Evolutionary conservation across 495 filamentous ascomycete genomes (phyloP).

Genomic region (Corynascus novoguineensis): DNA sequence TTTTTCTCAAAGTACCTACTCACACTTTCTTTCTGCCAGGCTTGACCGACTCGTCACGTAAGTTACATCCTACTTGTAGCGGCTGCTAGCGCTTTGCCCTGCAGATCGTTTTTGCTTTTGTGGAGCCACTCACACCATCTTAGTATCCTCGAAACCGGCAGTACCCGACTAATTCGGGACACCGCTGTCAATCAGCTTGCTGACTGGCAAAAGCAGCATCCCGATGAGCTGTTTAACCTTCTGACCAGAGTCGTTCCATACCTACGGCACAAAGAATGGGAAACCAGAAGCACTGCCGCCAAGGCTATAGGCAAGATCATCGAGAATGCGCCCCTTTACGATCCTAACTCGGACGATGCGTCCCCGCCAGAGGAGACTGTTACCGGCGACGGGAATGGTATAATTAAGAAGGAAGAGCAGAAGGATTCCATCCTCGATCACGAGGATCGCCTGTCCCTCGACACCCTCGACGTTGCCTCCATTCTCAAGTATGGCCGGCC

Average conservation of each 20-base stretch:
- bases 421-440: constrained; percentile 29
- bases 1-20: no score
- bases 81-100: neutral
- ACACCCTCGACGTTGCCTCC: constrained; percentile 67
- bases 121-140: constrained; percentile 24
- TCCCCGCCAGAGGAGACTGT: constrained; percentile 37
- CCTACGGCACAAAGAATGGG: constrained; percentile 88
- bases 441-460: constrained; percentile 63
- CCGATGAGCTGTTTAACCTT: constrained; percentile 93
- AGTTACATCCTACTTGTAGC: constrained; percentile 36
- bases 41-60: constrained; percentile 92
- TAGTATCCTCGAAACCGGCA: constrained; percentile 92
- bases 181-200: constrained; percentile 94
- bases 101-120: neutral
- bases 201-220: constrained; percentile 95
- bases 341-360: constrained; percentile 66
- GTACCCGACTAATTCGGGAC: constrained; percentile 87
- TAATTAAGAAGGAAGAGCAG: constrained; percentile 48
- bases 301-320: constrained; percentile 91
- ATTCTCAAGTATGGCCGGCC: constrained; percentile 77
- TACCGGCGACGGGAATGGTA: constrained; percentile 26
- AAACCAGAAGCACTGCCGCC: constrained; percentile 83
- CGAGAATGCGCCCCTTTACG: constrained; percentile 78
- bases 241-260: constrained; percentile 94
- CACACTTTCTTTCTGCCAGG: constrained; percentile 40